Base-by-base conservation (phyloP, 805 yeast genomes). In the Metschnikowia shivogae region DNA sequence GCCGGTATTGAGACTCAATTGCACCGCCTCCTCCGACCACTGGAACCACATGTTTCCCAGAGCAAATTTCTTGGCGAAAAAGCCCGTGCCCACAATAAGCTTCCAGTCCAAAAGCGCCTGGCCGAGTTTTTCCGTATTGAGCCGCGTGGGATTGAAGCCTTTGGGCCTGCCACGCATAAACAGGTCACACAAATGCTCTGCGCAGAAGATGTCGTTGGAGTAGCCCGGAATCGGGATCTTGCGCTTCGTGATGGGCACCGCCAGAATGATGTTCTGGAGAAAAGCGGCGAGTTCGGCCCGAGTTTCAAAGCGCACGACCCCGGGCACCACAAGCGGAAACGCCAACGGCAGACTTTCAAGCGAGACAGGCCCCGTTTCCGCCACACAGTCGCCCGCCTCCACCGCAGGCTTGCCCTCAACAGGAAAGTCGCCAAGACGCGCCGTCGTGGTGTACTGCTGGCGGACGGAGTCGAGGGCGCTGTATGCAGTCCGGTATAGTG, bases 41-140 rank as follows among this genome's bases (percentile, higher is more conserved):
- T 72, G 76, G 38, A 68, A 68, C 74, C 74, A 70, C 69, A 68
- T 62, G 3, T 66, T 67, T 44, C 69, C 73, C 44, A 70, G 65
- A 43, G 55, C 67, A 50, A 72, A 72, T 49, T 67, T 68, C 44
- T 55, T 63, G 6, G 62, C 55, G 36, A 70, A 55, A 34, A 70
- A 54, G 3, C 67, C 64, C 3, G 68, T 61, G 1, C 66, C 63
- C 0, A 55, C 47, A 5, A 70, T 48, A 9, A 71, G 49, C 42
- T 63, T 67, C 44, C 56, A 49, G 46, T 71, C 73, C 11, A 70
- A 20, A 8, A 72, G 58, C 1, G 59, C 48, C 54, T 72, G 76
- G 7, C 76, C 76, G 48, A 71, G 60, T 41, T 60, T 63, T 46
- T 72, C 76, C 7, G 70, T 47, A 41, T 64, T 67, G 13, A 57